Evolutionary conservation across 768 basidiomycete genomes (phyloP), one percentile per base, ranked within the genome.

Genomic region (Podaxis sp.): DNA sequence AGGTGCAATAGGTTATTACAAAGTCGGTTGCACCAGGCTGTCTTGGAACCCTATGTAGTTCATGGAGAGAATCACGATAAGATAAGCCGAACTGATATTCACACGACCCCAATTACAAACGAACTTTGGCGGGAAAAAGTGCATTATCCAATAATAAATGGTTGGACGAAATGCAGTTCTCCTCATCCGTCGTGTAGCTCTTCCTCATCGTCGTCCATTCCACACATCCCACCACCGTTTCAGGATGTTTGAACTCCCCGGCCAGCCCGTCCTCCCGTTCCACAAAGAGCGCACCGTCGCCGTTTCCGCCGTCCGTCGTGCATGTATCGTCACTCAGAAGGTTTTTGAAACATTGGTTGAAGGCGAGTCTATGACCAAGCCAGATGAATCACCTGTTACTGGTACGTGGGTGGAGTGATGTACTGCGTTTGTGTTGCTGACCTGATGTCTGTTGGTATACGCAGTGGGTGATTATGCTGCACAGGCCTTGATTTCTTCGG

Each of bases 391-490:
- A 1, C 93, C 93, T 9, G 93, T 96, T 1, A 95, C 93, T 11
- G 88, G 92, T 90, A 62, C 53, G 78, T 52, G 13, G 37, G 16
- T 40, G 16, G 16, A 16, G 3, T 44, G 6, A 18, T 18, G 21
- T 5, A n/a, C 40, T n/a, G 14, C 3, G 0, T n/a, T 44, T 18
- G 6, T 44, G 42, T 1, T 6, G 42, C 42, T 35, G 47, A 28
- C 48, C 4, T 52, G 23, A 38, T 55, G 56, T 7, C 14, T 32
- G 13, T 23, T 27, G 40, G 14, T 50, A 21, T n/a, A 13, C 56
- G 10, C 65, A 95, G 95, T 97, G 21, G 97, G 90, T 38, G 97
- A 98, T 74, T 95, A 89, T 72, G 84, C 95, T 3, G 92, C 95
- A 0, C 97, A 99, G 70, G 93, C 95, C 0, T 85, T 98, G 44